Evolutionary conservation across 345 rosid species (phyloP).

Genomic region (Boechera retrofracta): DNA sequence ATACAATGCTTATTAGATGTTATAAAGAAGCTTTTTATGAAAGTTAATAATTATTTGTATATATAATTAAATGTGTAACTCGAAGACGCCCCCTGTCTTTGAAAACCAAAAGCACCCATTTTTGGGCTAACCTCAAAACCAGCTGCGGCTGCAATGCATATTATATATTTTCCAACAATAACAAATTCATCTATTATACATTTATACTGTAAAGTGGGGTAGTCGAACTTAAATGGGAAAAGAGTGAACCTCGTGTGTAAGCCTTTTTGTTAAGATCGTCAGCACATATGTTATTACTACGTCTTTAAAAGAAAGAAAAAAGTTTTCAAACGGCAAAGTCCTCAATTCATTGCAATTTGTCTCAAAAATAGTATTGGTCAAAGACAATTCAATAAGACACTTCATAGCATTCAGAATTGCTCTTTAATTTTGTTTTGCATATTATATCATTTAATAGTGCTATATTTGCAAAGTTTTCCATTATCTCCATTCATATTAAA

Average conservation of each 20-base stretch:
- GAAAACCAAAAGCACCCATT: conserved; percentile 27
- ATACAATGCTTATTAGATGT: not conserved
- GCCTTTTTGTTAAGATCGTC: no score
- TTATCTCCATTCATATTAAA: not conserved
- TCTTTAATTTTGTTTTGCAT: not conserved
- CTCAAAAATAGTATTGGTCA: no score
- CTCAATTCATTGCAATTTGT: no score
- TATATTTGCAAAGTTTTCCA: not conserved
- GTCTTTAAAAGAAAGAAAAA: no score
- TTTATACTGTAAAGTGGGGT: no score
- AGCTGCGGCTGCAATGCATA: conserved; percentile 33
- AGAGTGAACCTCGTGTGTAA: no score
- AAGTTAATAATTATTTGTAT: not conserved
- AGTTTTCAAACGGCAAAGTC: no score
- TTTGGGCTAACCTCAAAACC: conserved; percentile 34
- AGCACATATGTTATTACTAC: no score
- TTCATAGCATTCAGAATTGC: no score
- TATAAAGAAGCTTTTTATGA: not conserved
- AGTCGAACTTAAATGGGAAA: no score
- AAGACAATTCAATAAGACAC: no score
- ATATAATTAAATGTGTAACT: conserved; percentile 11
- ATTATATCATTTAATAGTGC: not conserved
- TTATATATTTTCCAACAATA: not conserved
- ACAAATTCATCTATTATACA: no score
- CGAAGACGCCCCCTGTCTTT: conserved; percentile 37